Evolutionary conservation across 2,329 filamentous ascomycete genomes (phyloP), one percentile per base, ranked within the genome.

Genomic region (Paracamarosporium sp.): DNA sequence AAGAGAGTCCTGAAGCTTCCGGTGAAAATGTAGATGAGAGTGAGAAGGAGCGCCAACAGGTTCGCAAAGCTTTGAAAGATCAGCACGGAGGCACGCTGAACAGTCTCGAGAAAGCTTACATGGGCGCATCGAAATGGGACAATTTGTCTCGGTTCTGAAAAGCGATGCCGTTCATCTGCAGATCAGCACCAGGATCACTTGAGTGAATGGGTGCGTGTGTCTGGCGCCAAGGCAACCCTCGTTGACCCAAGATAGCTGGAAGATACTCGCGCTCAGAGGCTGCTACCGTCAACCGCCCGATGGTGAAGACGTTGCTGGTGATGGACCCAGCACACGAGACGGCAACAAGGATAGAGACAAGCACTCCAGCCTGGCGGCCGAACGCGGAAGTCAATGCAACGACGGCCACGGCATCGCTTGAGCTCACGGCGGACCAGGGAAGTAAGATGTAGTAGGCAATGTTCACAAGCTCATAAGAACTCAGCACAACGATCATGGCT

Each of bases 401-500:
- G 50, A 89, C 86, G 3, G 86, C 87, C 0, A 89, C 83, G 22
- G 85, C 87, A 59, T 89, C 84, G 0, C 83, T 88, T 0, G 80
- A 83, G 0, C 85, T 84, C 2, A 89, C 77, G 0, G 83, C 76
- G 22, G 82, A 70, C 86, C 86, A 88, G 0, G 87, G 85, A 0
- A 89, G 78, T 2, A 89, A 76, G 20, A 88, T 79, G 61, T 89
- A 89, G 70, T 88, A 89, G 1, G 85, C 82, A 0, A 86, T 78
- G 60, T 89, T 89, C 1, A 86, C 83, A 0, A 83, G 77, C 27
- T 88, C 78, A 66, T 87, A 89, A 56, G 84, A 87, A 2, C 83
- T 57, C 0, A 88, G 81, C 17, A 88, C 86, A 0, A 84, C 85
- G 0, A 86, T 82, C 30, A 88, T 80, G 0, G 87, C 85, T 0